Base-by-base conservation (phyloP, 2,329 filamentous ascomycete genomes). In the Aspergillus texensis region DNA sequence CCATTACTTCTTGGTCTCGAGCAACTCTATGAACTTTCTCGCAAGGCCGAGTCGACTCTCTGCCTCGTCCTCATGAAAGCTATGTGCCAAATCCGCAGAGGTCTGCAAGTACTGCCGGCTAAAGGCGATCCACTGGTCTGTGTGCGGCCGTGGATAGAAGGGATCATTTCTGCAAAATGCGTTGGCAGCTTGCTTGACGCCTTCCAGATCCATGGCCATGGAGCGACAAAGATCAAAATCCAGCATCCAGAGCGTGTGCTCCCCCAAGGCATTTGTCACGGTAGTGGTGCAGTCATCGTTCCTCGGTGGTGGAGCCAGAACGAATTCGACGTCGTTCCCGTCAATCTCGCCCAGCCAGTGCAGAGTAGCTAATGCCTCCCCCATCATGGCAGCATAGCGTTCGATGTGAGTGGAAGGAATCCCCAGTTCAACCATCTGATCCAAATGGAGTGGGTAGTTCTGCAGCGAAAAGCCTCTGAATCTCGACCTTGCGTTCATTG, bases 261-360 rank as follows among this genome's bases (percentile, higher is more conserved):
- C 11, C 0, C 77, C 79, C 0, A 83, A 68, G 0, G 62, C 32
- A 57, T 68, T 68, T 0, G 61, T 63, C 3, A 19, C 1, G 36
- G 2, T 0, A 48, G 65, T 52, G 4, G 62, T 41, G 16, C 10
- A 1, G 39, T 48, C 3, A 2, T 34, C n/a, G 14, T 8, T 24
- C 6, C 43, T 55, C 6, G 62, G 56, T 2, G 62, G 65, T 3
- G 70, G 62, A 0, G 71, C 77, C 2, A 88, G 78, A 0, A 88
- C 85, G 66, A 86, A 87, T 56, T 88, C 84, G 2, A 88, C 77
- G 53, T 86, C 85, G 41, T 82, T 82, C 0, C 79, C 85, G 65
- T 88, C 84, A 0, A 85, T 69, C 12, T 73, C 64, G 0, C 76
- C 80, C 1, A 67, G 53, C 84, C 83, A 88, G 63, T 85, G 81